Percentiles rank a stretch among this genome's conserved stretches.
Evolutionary conservation across 2,329 filamentous ascomycete genomes (phyloP).

Genomic region (Colletotrichum viniferum): DNA sequence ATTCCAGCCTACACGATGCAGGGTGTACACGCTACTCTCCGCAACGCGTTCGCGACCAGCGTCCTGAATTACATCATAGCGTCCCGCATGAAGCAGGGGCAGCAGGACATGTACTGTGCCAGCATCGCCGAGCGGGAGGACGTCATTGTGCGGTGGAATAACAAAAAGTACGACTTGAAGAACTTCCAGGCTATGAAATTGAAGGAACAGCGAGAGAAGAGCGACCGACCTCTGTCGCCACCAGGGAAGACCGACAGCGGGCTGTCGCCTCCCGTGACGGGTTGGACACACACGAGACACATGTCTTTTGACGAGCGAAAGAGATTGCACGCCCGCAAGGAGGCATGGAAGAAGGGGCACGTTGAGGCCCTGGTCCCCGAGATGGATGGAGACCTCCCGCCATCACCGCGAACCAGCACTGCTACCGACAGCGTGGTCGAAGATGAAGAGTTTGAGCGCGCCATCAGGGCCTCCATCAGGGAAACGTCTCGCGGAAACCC

Average conservation of each 20-base stretch:
- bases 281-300: slow-evolving; percentile 54
- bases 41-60: slow-evolving; percentile 71
- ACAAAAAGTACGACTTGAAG: slow-evolving; percentile 62
- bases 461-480: slow-evolving; percentile 71
- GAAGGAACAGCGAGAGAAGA: slow-evolving; percentile 45
- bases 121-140: slow-evolving; percentile 64
- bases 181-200: slow-evolving; percentile 60
- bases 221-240: slow-evolving; percentile 26
- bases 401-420: slow-evolving; percentile 22
- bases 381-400: slow-evolving; percentile 21
- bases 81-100: slow-evolving; percentile 76
- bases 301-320: slow-evolving; percentile 56
- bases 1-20: slow-evolving; percentile 84
- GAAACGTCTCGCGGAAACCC: slow-evolving; percentile 73
- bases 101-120: slow-evolving; percentile 63
- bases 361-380: slow-evolving; percentile 25
- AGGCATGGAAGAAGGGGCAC: slow-evolving; percentile 42
- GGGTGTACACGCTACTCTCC: slow-evolving; percentile 79
- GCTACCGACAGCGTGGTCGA: slow-evolving; percentile 29
- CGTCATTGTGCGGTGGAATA: slow-evolving; percentile 70
- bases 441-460: slow-evolving; percentile 71
- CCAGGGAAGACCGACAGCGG: background rate
- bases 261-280: slow-evolving; percentile 37
- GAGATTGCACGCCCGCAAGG: slow-evolving; percentile 52
- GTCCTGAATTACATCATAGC: slow-evolving; percentile 82